phyloP scores from a whole-genome alignment of 805 yeast species.

The Pichia kluyveri region DNA sequence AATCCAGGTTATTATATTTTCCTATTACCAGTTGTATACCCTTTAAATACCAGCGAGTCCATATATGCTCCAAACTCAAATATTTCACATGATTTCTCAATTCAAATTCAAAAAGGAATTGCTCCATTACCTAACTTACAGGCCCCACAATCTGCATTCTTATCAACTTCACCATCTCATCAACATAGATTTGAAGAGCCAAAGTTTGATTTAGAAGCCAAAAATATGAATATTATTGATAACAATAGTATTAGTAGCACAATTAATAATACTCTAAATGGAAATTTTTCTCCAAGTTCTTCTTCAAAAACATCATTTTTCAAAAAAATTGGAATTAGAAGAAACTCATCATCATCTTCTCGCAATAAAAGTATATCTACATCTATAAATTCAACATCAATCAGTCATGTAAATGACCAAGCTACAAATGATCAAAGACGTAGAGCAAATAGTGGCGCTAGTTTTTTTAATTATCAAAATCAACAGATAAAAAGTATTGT shows the following conservation, averaged over 20 bases:
- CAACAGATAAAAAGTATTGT: conserved; percentile 12
- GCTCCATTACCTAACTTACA: conserved; percentile 18
- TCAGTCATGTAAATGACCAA: background rate
- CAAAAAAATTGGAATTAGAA: conserved; percentile 18
- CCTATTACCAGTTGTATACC: conserved; percentile 52
- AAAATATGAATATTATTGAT: background rate
- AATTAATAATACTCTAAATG: background rate
- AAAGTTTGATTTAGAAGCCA: background rate
- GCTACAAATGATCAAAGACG: background rate
- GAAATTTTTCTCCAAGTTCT: background rate
- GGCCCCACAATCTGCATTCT: conserved; percentile 24
- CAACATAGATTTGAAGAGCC: conserved; percentile 14
- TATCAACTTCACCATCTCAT: conserved; percentile 28
- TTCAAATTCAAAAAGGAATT: conserved; percentile 30
- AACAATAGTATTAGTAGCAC: background rate
- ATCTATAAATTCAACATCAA: background rate
- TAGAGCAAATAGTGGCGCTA: background rate
- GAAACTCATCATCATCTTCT: conserved; percentile 1
- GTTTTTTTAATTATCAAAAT: background rate
- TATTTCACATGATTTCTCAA: conserved; percentile 32
- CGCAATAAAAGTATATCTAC: background rate
- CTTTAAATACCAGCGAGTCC: conserved; percentile 56
- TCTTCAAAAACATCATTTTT: conserved; percentile 9
- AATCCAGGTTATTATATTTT: conserved; percentile 68
- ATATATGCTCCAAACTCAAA: conserved; percentile 42